Evolutionary conservation across 139 green algal genomes (phyloP).

Genomic region (Micractinium sp.): DNA sequence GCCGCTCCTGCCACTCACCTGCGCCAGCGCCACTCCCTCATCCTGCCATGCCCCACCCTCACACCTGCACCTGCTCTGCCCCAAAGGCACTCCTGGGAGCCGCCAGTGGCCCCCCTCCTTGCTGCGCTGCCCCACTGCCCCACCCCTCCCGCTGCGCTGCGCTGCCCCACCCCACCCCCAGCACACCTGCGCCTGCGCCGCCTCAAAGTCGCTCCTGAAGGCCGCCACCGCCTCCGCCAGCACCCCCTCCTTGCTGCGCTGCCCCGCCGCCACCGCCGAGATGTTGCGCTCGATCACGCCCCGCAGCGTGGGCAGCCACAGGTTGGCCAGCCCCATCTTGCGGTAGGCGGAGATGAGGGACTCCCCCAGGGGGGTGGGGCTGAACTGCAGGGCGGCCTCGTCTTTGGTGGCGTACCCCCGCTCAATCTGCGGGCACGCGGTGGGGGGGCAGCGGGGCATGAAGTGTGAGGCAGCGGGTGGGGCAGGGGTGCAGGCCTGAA

Average conservation of each 20-base stretch:
- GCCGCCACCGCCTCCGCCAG: slow-evolving; percentile 70
- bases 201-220: slow-evolving; percentile 69
- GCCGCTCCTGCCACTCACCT: too few species aligned
- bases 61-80: neutral
- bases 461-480: too few species aligned
- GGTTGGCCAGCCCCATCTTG: slow-evolving; percentile 82
- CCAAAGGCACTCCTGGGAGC: too few species aligned
- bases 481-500: too few species aligned
- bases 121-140: neutral
- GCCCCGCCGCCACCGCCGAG: slow-evolving; percentile 63
- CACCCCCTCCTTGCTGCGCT: slow-evolving; percentile 55
- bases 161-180: neutral
- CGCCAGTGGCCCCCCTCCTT: too few species aligned
- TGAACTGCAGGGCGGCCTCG: slow-evolving; percentile 68
- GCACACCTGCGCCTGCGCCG: slow-evolving; percentile 51
- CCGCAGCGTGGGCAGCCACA: slow-evolving; percentile 83
- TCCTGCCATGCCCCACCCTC: too few species aligned
- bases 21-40: neutral
- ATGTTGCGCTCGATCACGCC: slow-evolving; percentile 90
- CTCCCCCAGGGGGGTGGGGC: slow-evolving; percentile 85
- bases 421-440: slow-evolving; percentile 20
- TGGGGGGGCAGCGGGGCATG: too few species aligned
- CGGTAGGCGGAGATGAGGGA: slow-evolving; percentile 83
- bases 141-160: neutral
- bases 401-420: slow-evolving; percentile 88